Evolutionary conservation across 2,329 filamentous ascomycete species (phyloP).

Genomic region (Monosporascus sp.): DNA sequence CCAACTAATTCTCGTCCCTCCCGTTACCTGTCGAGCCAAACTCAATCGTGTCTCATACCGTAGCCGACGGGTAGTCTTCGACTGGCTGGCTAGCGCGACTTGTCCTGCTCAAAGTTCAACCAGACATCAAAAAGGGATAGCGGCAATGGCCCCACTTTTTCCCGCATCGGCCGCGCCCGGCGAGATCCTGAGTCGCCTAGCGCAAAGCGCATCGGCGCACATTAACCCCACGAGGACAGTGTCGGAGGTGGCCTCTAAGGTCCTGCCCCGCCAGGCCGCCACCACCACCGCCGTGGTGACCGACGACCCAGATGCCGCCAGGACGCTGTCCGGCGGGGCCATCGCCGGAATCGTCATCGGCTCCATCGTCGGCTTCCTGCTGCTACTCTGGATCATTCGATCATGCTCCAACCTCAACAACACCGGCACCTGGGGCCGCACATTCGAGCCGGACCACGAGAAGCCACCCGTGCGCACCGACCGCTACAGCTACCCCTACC

Average conservation of each 20-base stretch:
- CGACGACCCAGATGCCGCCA: constrained; percentile 11
- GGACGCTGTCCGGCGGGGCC: constrained; percentile 38
- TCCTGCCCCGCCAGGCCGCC: constrained; percentile 19
- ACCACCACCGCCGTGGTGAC: constrained; percentile 19
- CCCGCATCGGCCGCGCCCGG: not conserved
- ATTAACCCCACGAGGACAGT: constrained; percentile 17
- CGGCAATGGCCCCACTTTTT: not conserved
- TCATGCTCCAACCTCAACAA: constrained; percentile 36
- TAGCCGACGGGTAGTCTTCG: not conserved
- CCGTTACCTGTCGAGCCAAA: not conserved
- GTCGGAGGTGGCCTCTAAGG: constrained; percentile 14
- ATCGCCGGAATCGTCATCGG: constrained; percentile 49
- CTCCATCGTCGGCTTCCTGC: constrained; percentile 38
- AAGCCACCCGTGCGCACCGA: constrained; percentile 12
- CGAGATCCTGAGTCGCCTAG: not conserved
- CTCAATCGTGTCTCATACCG: not conserved
- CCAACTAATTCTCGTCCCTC: not conserved
- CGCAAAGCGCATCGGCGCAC: constrained; percentile 2
- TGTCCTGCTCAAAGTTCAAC: not conserved
- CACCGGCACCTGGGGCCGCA: constrained; percentile 18
- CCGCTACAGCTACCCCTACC: constrained; percentile 11
- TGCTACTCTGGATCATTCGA: constrained; percentile 41
- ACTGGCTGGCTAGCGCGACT: not conserved
- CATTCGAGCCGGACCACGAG: constrained; percentile 20
- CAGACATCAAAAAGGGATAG: not conserved